Base-by-base conservation (phyloP, 495 filamentous ascomycete genomes). In the Penicillium canescens region DNA sequence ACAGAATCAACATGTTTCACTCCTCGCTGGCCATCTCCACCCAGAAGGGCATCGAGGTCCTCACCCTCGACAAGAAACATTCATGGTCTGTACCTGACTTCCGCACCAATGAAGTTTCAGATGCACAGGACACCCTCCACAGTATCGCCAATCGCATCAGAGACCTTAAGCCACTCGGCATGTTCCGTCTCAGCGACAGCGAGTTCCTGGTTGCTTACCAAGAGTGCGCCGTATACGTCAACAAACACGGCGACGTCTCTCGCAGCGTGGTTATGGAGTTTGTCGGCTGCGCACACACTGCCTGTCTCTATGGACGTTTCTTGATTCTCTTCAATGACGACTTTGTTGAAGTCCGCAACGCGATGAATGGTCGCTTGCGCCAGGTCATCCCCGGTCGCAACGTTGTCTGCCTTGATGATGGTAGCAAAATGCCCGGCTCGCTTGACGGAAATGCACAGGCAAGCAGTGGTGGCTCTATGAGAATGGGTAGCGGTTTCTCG, bases 231-330 rank as follows among this genome's bases (percentile, higher is more conserved):
- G 91, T 98, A 1, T 99, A 98, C 57, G 91, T 96, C 68, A 96
- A 98, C 73, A 96, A 98, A 70, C 92, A 97, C 67, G 95, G 94
- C 55, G 94, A 98, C 51, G 89, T 99, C 14, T 90, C 85, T 34
- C 86, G 94, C 41, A 87, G 84, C 34, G 90, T 98, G 50, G 89
- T 99, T 52, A 95, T 98, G 90, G 91, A 97, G 61, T 98, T 97
- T 70, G 92, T 96, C 4, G 95, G 95, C 50, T 90, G 87, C 60
- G 89, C 91, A 20, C 86, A 88, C 65, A 86, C 86, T 47, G 94
- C 93, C 8, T 92, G 89, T 51, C 82, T 98, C 66, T 90, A 92
- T 53, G 90, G 88, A 13, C 76, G 71, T 45, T 81, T 79, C 60
- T 81, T 91, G 23, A 90, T 93, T 40, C 79, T 96, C 5, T 71